Evolutionary conservation across 768 basidiomycete species (phyloP).

Genomic region (Gymnopilus dilepis): DNA sequence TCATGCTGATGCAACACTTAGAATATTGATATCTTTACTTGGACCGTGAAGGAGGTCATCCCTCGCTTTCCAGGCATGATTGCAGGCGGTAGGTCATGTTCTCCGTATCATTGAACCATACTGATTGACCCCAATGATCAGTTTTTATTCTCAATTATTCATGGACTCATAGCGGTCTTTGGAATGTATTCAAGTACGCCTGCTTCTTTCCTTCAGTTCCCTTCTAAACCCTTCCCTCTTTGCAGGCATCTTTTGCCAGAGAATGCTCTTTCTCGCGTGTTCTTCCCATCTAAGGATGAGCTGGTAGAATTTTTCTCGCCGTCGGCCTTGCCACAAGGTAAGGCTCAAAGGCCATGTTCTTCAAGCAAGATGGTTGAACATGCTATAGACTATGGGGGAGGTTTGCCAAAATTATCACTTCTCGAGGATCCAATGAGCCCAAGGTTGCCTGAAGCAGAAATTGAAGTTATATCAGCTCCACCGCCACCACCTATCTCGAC

Average conservation of each 20-base stretch:
- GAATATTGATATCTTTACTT: constrained; percentile 66
- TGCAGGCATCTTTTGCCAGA: constrained; percentile 67
- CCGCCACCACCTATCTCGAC: constrained; percentile 15
- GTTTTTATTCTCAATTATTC: constrained; percentile 78
- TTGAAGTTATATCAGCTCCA: constrained; percentile 11
- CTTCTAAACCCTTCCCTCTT: constrained; percentile 5
- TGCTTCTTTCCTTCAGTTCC: constrained; percentile 11
- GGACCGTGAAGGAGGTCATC: constrained; percentile 67
- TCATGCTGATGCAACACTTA: constrained; percentile 30
- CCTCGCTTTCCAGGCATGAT: constrained; percentile 80
- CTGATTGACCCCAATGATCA: constrained; percentile 31
- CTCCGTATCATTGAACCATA: background rate
- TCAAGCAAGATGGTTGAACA: constrained; percentile 24
- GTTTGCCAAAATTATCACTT: constrained; percentile 53
- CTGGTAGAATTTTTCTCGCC: constrained; percentile 60
- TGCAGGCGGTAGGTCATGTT: constrained; percentile 57
- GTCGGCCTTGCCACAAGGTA: constrained; percentile 64
- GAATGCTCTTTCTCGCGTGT: constrained; percentile 62
- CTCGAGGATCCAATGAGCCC: constrained; percentile 56
- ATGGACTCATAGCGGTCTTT: constrained; percentile 73
- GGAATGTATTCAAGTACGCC: constrained; percentile 68
- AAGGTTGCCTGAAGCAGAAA: constrained; percentile 23
- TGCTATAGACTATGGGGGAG: constrained; percentile 70
- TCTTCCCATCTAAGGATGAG: constrained; percentile 64
- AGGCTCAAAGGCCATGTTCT: constrained; percentile 17